Conservation (phyloP, 768 basidiomycete species). For the Boletellus sp. region DNA sequence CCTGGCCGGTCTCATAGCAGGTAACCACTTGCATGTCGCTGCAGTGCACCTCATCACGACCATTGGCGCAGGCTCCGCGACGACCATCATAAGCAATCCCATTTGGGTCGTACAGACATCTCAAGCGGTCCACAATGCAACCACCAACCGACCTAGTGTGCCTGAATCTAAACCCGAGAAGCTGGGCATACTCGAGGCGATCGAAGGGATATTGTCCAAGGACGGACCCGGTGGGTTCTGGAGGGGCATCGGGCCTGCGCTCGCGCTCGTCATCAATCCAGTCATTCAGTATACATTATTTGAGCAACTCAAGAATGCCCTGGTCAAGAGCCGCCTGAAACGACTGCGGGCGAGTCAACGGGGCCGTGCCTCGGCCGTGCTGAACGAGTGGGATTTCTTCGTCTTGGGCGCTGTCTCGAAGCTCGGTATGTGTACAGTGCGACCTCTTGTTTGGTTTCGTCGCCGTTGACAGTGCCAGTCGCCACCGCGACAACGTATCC, state of each 20-base stretch:
- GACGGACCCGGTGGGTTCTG: constrained; percentile 81
- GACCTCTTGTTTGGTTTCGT: background rate
- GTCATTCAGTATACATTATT: constrained; percentile 92
- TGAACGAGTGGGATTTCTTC: constrained; percentile 91
- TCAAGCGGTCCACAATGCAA: constrained; percentile 67
- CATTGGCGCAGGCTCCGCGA: constrained; percentile 65
- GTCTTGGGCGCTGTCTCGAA: constrained; percentile 93
- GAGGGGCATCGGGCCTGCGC: constrained; percentile 91
- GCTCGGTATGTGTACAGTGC: constrained; percentile 48
- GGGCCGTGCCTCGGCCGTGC: constrained; percentile 41
- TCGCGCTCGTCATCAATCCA: constrained; percentile 91
- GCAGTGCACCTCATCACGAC: background rate
- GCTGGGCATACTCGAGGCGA: constrained; percentile 62
- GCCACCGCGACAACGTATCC: constrained; percentile 66
- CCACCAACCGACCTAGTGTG: constrained; percentile 27
- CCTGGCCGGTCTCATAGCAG: constrained; percentile 82
- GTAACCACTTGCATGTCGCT: constrained; percentile 33
- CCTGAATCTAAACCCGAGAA: constrained; percentile 47
- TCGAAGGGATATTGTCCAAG: constrained; percentile 63
- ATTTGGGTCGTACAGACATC: constrained; percentile 97
- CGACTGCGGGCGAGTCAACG: constrained; percentile 47
- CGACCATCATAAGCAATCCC: constrained; percentile 86
- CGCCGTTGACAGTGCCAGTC: constrained; percentile 28
- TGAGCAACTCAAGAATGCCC: constrained; percentile 87
- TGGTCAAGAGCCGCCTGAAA: constrained; percentile 60